Percentiles rank a stretch among this genome's conserved stretches.
Evolutionary conservation across 1,284 basidiomycete genomes (phyloP).

Genomic region (Puccinia novopanici): DNA sequence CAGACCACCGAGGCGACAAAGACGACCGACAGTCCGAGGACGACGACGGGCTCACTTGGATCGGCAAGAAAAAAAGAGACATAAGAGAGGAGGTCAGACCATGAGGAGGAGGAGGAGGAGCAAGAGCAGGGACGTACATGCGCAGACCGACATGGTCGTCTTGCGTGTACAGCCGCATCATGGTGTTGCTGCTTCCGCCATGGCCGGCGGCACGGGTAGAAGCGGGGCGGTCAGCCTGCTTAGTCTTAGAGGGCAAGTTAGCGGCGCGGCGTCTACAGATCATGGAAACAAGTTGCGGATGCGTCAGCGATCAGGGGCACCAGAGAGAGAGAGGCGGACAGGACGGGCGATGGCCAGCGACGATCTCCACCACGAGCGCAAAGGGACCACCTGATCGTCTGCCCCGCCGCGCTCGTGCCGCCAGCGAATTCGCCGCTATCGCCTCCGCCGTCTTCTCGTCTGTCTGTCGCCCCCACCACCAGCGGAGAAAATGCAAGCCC

Average conservation of each 20-base stretch:
- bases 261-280: constrained; percentile 55
- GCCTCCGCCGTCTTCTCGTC: constrained; percentile 43
- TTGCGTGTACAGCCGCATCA: constrained; percentile 59
- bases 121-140: constrained; percentile 53
- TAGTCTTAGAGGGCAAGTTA: constrained; percentile 54
- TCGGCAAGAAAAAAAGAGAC: neutral
- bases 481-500: too few relatives aligned
- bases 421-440: constrained; percentile 44
- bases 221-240: constrained; percentile 55
- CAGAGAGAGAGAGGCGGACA: too few relatives aligned
- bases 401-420: constrained; percentile 48
- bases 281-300: neutral
- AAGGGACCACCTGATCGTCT: constrained; percentile 30
- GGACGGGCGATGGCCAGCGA: neutral
- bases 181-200: constrained; percentile 59
- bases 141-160: constrained; percentile 59
- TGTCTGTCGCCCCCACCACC: neutral
- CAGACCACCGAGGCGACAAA: constrained; percentile 50
- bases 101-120: neutral
- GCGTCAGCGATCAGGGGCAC: neutral
- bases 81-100: neutral
- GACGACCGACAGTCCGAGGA: constrained; percentile 46
- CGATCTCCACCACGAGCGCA: neutral
- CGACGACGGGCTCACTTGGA: constrained; percentile 47
- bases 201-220: constrained; percentile 59